phyloP scores from a whole-genome alignment of 192 early-diverging fungal species.

The Glomus cerebriforme region DNA sequence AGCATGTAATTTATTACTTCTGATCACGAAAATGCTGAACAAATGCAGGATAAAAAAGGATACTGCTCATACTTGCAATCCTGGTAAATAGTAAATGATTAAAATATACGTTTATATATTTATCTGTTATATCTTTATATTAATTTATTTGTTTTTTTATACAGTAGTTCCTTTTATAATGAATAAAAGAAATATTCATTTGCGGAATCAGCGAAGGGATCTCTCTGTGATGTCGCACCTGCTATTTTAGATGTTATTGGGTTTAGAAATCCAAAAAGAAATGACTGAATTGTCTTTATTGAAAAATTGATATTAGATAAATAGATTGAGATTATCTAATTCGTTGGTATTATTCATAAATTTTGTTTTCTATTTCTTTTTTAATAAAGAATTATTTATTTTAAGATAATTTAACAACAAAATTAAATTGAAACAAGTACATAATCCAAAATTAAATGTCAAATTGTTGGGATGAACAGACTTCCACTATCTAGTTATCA shows the following conservation, averaged over 20 bases:
- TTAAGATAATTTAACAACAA: too few species aligned
- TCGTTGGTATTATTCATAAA: too few species aligned
- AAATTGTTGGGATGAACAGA: too few species aligned
- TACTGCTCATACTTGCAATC: slow-evolving; percentile 91
- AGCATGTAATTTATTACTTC: slow-evolving; percentile 95
- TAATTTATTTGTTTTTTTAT: slow-evolving; percentile 32
- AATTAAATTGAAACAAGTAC: too few species aligned
- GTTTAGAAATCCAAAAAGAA: slow-evolving; percentile 86
- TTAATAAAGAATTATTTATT: too few species aligned
- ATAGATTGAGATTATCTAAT: too few species aligned
- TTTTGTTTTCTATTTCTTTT: too few species aligned
- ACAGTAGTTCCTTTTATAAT: slow-evolving; percentile 96
- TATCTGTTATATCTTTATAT: too few species aligned
- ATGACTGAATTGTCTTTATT: slow-evolving; percentile 87
- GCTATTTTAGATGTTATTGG: slow-evolving; percentile 93
- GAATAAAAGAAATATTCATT: slow-evolving; percentile 62
- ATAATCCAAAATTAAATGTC: too few species aligned
- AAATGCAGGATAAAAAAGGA: slow-evolving; percentile 87
- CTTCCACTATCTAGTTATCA: too few species aligned
- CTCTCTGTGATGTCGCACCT: slow-evolving; percentile 95
- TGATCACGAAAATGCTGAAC: slow-evolving; percentile 99
- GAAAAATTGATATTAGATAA: background rate
- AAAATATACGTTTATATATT: background rate
- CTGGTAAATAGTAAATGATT: slow-evolving; percentile 5
- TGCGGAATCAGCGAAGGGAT: slow-evolving; percentile 59